Evolutionary conservation across 164 flowering plant species (phyloP).

Genomic region (Litsea cubeba): DNA sequence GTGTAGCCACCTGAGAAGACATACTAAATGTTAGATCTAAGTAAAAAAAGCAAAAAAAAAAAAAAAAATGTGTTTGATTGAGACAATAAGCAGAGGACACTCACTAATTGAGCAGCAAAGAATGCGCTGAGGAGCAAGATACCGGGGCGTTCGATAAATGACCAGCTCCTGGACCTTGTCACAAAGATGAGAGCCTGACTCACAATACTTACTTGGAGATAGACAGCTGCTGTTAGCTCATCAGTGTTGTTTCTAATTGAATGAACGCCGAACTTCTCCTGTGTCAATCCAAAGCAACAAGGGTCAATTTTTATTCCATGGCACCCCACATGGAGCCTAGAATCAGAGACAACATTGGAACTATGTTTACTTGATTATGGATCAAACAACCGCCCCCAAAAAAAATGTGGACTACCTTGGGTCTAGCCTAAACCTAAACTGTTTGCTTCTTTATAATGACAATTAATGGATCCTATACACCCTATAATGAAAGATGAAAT

Average conservation of each 20-base stretch:
- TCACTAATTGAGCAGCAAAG: conserved; percentile 62
- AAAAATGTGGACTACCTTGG: too few relatives aligned
- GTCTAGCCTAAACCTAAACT: too few relatives aligned
- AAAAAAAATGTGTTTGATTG: not conserved
- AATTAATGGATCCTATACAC: too few relatives aligned
- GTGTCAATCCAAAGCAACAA: conserved; percentile 5
- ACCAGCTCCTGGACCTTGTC: conserved; percentile 84
- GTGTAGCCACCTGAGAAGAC: conserved; percentile 45
- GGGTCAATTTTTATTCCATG: too few relatives aligned
- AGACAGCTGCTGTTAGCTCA: conserved; percentile 63
- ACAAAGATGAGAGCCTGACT: conserved; percentile 93
- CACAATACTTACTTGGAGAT: conserved; percentile 85
- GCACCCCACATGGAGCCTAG: too few relatives aligned
- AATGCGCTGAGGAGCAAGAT: conserved; percentile 58
- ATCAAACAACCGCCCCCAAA: too few relatives aligned
- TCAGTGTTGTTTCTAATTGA: conserved; percentile 29
- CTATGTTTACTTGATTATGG: too few relatives aligned
- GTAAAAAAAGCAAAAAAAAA: not conserved
- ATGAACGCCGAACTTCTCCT: conserved; percentile 49
- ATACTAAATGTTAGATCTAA: not conserved
- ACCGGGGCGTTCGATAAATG: conserved; percentile 80
- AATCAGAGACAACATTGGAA: too few relatives aligned
- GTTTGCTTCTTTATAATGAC: too few relatives aligned
- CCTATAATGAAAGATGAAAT: too few relatives aligned
- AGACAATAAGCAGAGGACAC: conserved; percentile 6